Percentiles rank a stretch among this genome's conserved stretches.
phyloP scores from a whole-genome alignment of 192 early-diverging fungal genomes.

The Coemansia sp. region DNA sequence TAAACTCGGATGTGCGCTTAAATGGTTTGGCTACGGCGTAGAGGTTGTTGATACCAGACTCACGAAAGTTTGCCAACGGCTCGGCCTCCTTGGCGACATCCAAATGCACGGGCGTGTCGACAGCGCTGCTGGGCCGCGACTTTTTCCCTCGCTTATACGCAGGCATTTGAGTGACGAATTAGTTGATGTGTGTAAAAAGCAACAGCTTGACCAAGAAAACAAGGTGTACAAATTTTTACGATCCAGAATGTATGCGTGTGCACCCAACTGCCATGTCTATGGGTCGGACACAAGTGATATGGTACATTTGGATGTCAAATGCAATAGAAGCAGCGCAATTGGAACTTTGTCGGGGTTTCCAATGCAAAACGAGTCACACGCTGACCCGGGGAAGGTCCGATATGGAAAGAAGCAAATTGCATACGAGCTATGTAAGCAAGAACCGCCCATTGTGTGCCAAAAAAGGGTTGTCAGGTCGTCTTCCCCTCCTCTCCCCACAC shows the following conservation, averaged over 20 bases:
- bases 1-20: constrained; percentile 66
- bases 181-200: neutral
- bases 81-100: constrained; percentile 31
- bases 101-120: constrained; percentile 38
- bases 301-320: neutral
- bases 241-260: neutral
- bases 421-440: neutral
- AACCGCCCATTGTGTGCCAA: neutral
- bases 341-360: neutral
- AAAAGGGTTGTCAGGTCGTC: neutral
- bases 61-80: constrained; percentile 41
- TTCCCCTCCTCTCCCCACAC: constrained; percentile 1
- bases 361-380: neutral
- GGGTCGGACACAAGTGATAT: neutral
- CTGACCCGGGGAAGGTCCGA: constrained; percentile 7
- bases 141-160: constrained; percentile 45
- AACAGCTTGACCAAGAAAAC: neutral
- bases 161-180: constrained; percentile 19
- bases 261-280: neutral
- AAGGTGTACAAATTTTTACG: neutral
- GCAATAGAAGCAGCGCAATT: constrained; percentile 2
- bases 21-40: constrained; percentile 64
- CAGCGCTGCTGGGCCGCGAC: constrained; percentile 49
- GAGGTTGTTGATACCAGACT: constrained; percentile 48
- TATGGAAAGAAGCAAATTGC: neutral